Evolutionary conservation across 768 basidiomycete genomes (phyloP).

Genomic region (Boletus rufocinnamomeus): DNA sequence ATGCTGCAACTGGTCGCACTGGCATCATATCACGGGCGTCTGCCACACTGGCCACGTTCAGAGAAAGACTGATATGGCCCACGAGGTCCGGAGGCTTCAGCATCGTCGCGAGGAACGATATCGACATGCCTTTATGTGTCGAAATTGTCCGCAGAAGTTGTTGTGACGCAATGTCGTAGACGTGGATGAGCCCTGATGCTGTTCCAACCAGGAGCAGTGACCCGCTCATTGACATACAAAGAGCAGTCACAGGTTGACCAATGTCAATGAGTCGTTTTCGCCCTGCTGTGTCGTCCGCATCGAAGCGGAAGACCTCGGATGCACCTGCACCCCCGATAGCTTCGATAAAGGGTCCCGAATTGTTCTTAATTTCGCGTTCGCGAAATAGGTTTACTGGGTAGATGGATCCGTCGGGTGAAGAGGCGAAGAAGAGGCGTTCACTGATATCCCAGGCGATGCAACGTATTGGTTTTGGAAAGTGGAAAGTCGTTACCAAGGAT

Average conservation of each 20-base stretch:
- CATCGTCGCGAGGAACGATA: conserved; percentile 76
- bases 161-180: conserved; percentile 89
- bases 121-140: conserved; percentile 63
- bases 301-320: conserved; percentile 70
- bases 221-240: conserved; percentile 77
- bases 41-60: conserved; percentile 38
- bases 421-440: conserved; percentile 89
- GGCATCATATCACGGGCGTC: conserved; percentile 60
- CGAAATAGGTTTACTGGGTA: conserved; percentile 81
- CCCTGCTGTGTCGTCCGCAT: conserved; percentile 46
- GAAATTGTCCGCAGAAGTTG: conserved; percentile 84
- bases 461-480: conserved; percentile 76
- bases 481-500: conserved; percentile 81
- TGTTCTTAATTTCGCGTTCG: conserved; percentile 53
- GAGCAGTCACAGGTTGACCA: conserved; percentile 66
- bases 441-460: conserved; percentile 77
- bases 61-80: conserved; percentile 68
- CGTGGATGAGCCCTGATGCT: conserved; percentile 63
- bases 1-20: conserved; percentile 63
- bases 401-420: conserved; percentile 71
- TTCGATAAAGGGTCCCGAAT: conserved; percentile 53
- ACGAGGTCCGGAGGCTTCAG: conserved; percentile 86
- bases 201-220: conserved; percentile 86
- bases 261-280: conserved; percentile 69
- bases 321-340: conserved; percentile 76